Evolutionary conservation across 73 alveolate genomes (phyloP).

Genomic region (Paramecium biaurelia): DNA sequence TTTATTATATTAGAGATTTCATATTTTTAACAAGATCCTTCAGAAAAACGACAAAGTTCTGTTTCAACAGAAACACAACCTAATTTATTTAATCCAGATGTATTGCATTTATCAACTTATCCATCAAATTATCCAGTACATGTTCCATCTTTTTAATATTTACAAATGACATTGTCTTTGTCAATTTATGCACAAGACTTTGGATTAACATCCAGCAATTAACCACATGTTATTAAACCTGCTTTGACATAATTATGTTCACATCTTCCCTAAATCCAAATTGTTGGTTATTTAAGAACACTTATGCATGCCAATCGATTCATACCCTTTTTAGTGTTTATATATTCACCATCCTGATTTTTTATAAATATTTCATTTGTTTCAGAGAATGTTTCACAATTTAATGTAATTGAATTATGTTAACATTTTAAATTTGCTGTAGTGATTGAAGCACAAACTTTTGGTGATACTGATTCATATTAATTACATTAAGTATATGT

Average conservation of each 20-base stretch:
- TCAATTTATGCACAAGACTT: background rate
- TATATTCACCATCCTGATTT: background rate
- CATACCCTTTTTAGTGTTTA: background rate
- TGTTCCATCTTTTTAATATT: background rate
- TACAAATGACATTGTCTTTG: background rate
- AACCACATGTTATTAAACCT: background rate
- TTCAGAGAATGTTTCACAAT: background rate
- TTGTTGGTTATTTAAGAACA: background rate
- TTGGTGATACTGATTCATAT: constrained; percentile 3
- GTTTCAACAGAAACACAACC: background rate
- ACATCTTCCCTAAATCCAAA: background rate
- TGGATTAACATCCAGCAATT: background rate
- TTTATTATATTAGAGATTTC: background rate
- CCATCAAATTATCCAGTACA: background rate
- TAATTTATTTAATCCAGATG: background rate
- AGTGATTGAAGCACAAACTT: background rate
- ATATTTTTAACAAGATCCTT: background rate
- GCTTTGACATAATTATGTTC: background rate
- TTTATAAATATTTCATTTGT: background rate
- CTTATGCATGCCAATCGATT: constrained; percentile 13
- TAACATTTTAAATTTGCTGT: background rate
- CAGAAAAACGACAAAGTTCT: background rate
- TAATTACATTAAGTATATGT: background rate
- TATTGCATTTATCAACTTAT: background rate
- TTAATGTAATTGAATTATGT: background rate